Percentiles rank a stretch among this genome's conserved stretches.
phyloP scores from a whole-genome alignment of 345 rosid species.

The Mercurialis annua region DNA sequence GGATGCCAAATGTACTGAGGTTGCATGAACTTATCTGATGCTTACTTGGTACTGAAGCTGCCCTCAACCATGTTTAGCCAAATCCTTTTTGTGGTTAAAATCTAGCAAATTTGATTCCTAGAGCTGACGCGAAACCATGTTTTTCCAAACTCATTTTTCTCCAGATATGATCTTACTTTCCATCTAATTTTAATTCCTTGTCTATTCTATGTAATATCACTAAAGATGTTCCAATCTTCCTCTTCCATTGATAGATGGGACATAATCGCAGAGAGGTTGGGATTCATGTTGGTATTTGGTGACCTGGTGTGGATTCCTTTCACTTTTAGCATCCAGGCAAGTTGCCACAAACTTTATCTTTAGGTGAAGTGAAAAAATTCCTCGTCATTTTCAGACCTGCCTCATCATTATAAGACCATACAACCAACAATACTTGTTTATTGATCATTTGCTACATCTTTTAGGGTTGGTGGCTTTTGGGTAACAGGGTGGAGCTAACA shows the following conservation, averaged over 20 bases:
- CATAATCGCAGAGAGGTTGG: constrained; percentile 90
- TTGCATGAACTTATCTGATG: not conserved
- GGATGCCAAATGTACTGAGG: not conserved
- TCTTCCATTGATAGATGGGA: constrained; percentile 65
- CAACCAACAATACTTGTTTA: not conserved
- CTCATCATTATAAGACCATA: not conserved
- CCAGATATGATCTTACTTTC: not conserved
- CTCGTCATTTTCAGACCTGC: not conserved
- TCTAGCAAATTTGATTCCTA: not conserved
- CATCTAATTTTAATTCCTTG: not conserved
- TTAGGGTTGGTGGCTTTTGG: constrained; percentile 95
- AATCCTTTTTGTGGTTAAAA: not conserved
- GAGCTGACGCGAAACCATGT: no score
- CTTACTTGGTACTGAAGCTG: not conserved
- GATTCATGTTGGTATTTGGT: constrained; percentile 95
- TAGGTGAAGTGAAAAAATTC: not conserved
- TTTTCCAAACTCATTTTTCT: no score
- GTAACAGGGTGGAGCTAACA: constrained; percentile 66
- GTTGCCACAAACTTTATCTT: constrained; percentile 23
- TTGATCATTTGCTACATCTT: constrained; percentile 22
- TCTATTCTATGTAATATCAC: not conserved
- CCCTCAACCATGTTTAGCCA: not conserved
- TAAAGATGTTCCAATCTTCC: constrained; percentile 5
- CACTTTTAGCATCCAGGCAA: constrained; percentile 93
- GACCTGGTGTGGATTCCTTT: constrained; percentile 95